phyloP scores from a whole-genome alignment of 768 basidiomycete species.

The Trametes elegans region DNA sequence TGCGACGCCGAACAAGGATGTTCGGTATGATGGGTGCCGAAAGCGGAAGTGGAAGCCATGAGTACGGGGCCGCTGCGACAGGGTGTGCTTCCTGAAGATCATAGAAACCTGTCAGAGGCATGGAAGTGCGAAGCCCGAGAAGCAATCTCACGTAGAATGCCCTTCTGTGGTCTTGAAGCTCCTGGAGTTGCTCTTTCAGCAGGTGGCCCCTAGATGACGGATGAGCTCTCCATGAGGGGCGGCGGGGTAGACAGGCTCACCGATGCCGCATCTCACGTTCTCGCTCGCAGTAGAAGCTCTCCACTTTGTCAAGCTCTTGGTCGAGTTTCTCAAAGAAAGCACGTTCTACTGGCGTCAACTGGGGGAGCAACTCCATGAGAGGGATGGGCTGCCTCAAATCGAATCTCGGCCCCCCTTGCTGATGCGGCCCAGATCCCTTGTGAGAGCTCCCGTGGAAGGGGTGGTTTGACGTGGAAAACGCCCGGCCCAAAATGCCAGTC shows the following conservation, averaged over 20 bases:
- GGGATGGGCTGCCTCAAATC: conserved; percentile 22
- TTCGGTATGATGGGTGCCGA: conserved; percentile 8
- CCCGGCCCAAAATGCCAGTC: neutral
- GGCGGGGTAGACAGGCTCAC: conserved; percentile 16
- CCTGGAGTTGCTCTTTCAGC: conserved; percentile 68
- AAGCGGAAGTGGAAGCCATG: conserved; percentile 16
- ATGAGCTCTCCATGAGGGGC: too few relatives aligned
- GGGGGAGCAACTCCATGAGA: conserved; percentile 42
- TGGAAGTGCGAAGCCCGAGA: too few relatives aligned
- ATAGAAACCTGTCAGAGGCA: neutral
- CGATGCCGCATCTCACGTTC: conserved; percentile 56
- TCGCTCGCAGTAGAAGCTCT: conserved; percentile 73
- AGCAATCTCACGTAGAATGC: conserved; percentile 47
- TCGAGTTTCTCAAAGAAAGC: conserved; percentile 81
- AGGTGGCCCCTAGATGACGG: conserved; percentile 28
- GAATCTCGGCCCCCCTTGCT: neutral
- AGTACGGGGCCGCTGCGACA: neutral
- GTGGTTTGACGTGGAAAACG: neutral
- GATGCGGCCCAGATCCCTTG: neutral
- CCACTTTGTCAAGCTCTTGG: conserved; percentile 79
- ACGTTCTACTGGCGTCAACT: conserved; percentile 57
- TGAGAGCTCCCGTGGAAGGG: conserved; percentile 1
- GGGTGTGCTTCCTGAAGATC: conserved; percentile 17
- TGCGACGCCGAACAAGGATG: conserved; percentile 8
- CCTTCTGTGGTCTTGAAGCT: conserved; percentile 68